phyloP scores from a whole-genome alignment of 2,329 filamentous ascomycete genomes.

The Botrytis galanthina region DNA sequence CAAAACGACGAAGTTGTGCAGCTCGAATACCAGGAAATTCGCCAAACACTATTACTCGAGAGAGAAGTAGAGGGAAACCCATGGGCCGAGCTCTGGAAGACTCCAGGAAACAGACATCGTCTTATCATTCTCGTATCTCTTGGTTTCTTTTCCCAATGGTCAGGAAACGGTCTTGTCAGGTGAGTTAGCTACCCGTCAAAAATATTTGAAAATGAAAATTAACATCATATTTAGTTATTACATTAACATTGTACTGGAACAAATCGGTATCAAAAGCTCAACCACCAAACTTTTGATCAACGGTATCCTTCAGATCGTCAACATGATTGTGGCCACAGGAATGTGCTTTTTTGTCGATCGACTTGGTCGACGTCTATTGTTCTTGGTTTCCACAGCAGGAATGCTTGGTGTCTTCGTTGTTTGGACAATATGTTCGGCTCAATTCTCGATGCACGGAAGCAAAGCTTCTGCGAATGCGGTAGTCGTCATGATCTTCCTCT shows the following conservation, averaged over 20 bases:
- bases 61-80: constrained; percentile 46
- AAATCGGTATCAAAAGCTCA: constrained; percentile 41
- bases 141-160: constrained; percentile 58
- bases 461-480: constrained; percentile 30
- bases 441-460: constrained; percentile 24
- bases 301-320: constrained; percentile 30
- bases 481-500: constrained; percentile 50
- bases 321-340: constrained; percentile 30
- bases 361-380: constrained; percentile 34
- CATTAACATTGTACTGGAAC: constrained; percentile 40
- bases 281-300: constrained; percentile 42
- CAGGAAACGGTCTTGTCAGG: constrained; percentile 49
- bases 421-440: constrained; percentile 35
- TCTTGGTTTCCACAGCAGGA: constrained; percentile 31
- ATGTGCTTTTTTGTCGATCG: constrained; percentile 37
- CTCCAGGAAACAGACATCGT: constrained; percentile 53
- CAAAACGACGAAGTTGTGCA: constrained; percentile 42
- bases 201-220: neutral
- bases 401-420: constrained; percentile 37
- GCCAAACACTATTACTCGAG: constrained; percentile 45
- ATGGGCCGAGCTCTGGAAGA: constrained; percentile 49
- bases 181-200: neutral
- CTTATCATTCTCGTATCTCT: constrained; percentile 53
- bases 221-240: constrained; percentile 34
- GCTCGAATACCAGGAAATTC: constrained; percentile 45